Conservation (phyloP, 345 rosid species). For the Hibiscus mutabilis region DNA sequence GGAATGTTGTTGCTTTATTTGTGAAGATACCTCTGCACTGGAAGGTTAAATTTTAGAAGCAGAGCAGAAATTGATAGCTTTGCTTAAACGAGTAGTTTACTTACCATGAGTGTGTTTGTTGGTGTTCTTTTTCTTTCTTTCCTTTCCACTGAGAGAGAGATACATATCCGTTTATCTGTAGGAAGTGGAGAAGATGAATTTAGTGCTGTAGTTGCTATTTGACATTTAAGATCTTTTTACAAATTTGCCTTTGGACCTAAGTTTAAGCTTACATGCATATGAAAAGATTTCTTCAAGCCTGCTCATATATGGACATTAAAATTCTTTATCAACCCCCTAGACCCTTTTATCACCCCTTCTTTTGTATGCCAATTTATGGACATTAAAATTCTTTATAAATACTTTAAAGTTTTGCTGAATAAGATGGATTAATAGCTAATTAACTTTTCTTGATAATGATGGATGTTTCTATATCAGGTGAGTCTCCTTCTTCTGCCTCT, state of each 20-base stretch:
- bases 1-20: neutral
- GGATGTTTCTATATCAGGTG: constrained; percentile 43
- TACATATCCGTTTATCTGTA: too few relatives aligned
- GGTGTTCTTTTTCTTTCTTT: neutral
- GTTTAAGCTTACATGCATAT: neutral
- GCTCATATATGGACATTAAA: neutral
- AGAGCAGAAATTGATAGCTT: neutral
- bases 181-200: too few relatives aligned
- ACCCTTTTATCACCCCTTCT: neutral
- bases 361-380: neutral
- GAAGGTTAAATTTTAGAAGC: neutral
- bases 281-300: neutral
- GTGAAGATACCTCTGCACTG: neutral
- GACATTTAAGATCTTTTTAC: neutral
- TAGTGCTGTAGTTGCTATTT: neutral
- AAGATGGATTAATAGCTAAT: neutral
- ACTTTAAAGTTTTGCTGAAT: constrained; percentile 1
- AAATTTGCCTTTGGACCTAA: neutral
- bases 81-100: neutral
- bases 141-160: too few relatives aligned
- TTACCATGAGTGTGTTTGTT: neutral
- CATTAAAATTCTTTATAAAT: neutral
- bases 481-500: constrained; percentile 97
- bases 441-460: constrained; percentile 5
- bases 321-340: neutral